Evolutionary conservation across 371 early-diverging fungal genomes (phyloP), one percentile per base, ranked within the genome.

Genomic region (Dentiscutata heterogama): DNA sequence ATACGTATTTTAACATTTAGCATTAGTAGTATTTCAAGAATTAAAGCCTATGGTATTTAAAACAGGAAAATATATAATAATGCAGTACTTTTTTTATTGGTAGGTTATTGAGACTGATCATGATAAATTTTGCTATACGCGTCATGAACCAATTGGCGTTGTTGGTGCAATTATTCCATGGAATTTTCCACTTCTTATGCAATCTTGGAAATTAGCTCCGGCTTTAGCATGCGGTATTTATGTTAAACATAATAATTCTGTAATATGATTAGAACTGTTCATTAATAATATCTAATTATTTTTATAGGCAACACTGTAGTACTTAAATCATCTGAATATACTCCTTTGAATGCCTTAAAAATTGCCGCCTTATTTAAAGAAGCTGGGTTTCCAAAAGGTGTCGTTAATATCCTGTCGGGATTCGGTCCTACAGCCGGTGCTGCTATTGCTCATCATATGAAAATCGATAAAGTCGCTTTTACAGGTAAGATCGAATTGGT

Each of bases 141-240:
- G 91, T 22, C 91, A 92, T 75, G 95, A 95, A 82, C 94, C 97
- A 0, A 83, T 94, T 25, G 96, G 96, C 84, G 94, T 96, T 16
- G 90, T 92, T 67, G 96, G 94, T 18, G 90, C 94, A 63, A 94
- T 97, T 76, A 94, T 93, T 63, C 89, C 92, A 29, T 95, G 94
- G 90, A 96, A 96, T 86, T 96, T 94, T 82, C 97, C 97, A n/a
- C 86, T 95, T 31, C 86, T 92, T 83, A 90, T 96, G 85, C 89
- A 93, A 46, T 88, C 92, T 6, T 95, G 95, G 96, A 97, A 96
- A 86, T 88, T 96, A 51, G 96, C 94, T 20, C 96, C 97, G 25
- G 95, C 95, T 11, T 70, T 58, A 31, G 14, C 65, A 60, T 74
- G 46, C 14, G 83, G 65, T 31, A 65, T 22, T 58, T 58, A n/a